Evolutionary conservation across 2,329 filamentous ascomycete genomes (phyloP).

Genomic region (Aspergillus terreus): DNA sequence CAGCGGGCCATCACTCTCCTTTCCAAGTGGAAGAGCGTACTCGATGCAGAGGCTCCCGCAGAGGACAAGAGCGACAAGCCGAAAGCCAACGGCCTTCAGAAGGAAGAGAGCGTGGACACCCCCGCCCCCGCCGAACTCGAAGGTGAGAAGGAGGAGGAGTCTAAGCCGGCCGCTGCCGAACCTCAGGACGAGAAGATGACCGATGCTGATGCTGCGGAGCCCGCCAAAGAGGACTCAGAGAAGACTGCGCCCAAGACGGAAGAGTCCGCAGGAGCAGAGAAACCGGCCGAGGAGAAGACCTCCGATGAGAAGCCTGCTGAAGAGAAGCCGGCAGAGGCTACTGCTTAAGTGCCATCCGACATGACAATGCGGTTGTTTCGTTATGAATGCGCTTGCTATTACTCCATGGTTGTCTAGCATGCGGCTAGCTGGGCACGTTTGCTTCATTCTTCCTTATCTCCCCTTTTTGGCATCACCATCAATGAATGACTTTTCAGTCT

Average conservation of each 20-base stretch:
- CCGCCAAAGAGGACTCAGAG: constrained; percentile 21
- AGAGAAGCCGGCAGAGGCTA: constrained; percentile 21
- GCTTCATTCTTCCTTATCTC: constrained; percentile 2
- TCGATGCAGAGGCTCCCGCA: constrained; percentile 57
- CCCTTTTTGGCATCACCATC: background rate
- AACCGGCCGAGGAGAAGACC: constrained; percentile 13
- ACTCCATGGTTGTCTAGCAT: background rate
- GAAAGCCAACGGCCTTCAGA: constrained; percentile 40
- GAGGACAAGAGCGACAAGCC: constrained; percentile 44
- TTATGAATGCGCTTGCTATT: background rate
- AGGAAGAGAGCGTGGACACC: constrained; percentile 32
- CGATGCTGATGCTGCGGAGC: constrained; percentile 36
- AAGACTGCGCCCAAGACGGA: constrained; percentile 19
- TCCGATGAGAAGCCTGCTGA: constrained; percentile 18
- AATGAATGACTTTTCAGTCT: background rate
- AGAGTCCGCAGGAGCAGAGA: constrained; percentile 25
- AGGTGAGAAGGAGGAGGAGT: constrained; percentile 32
- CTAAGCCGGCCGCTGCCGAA: constrained; percentile 31
- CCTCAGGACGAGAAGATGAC: constrained; percentile 33
- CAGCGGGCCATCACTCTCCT: constrained; percentile 73
- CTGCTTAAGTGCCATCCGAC: constrained; percentile 17
- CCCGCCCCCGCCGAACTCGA: constrained; percentile 29
- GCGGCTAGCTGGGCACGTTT: constrained; percentile 1
- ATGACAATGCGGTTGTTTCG: constrained; percentile 6
- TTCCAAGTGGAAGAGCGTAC: constrained; percentile 82